Evolutionary conservation across 306 rosid genomes (phyloP).

Genomic region (Casuarina equisetifolia): DNA sequence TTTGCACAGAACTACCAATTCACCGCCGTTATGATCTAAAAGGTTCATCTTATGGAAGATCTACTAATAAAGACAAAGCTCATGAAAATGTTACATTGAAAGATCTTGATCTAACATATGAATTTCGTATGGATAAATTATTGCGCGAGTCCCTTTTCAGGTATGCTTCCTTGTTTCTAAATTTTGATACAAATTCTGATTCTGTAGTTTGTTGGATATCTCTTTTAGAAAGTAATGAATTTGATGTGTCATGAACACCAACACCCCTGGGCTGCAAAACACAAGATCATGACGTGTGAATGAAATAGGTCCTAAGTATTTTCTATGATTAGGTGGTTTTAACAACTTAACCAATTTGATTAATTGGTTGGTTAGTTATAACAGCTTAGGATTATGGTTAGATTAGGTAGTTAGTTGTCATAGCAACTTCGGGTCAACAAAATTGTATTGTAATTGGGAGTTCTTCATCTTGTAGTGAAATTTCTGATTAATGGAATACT

Average conservation of each 20-base stretch:
- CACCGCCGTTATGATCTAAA: slow-evolving; percentile 93
- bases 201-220: neutral
- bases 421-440: too few relatives aligned
- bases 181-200: neutral
- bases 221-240: neutral
- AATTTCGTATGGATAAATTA: slow-evolving; percentile 89
- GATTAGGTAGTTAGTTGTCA: too few relatives aligned
- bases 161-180: slow-evolving; percentile 48
- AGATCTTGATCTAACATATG: slow-evolving; percentile 80
- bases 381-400: too few relatives aligned
- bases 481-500: too few relatives aligned
- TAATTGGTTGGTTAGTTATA: too few relatives aligned
- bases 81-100: slow-evolving; percentile 69
- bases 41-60: slow-evolving; percentile 90
- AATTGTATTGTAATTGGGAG: too few relatives aligned
- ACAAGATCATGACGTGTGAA: too few relatives aligned
- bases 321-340: too few relatives aligned
- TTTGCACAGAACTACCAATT: slow-evolving; percentile 81
- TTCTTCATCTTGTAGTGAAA: too few relatives aligned
- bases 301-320: too few relatives aligned
- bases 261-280: too few relatives aligned
- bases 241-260: neutral
- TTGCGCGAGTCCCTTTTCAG: slow-evolving; percentile 72
- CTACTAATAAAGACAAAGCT: slow-evolving; percentile 56
- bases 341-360: too few relatives aligned